A percentile compares a stretch with the other conserved stretches of the same genome.
These are phyloP conservation scores for Pyrenopolyporus hunteri DNA, from an alignment of 495 filamentous ascomycete species.

Conservation along the genomic window DNA sequence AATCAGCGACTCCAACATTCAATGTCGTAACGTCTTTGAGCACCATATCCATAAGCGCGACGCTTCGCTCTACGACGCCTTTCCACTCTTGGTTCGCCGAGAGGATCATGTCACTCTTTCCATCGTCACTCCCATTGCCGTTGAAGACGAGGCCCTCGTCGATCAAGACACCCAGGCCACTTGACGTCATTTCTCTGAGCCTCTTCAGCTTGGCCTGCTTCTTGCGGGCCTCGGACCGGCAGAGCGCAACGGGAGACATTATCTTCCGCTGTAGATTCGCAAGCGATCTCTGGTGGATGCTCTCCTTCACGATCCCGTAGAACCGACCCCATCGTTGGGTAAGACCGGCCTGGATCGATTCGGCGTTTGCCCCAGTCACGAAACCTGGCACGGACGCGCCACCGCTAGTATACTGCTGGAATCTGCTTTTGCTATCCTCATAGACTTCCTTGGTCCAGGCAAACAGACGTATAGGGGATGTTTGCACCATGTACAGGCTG, in stretches of 20 bases:
- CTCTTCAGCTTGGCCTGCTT: slow-evolving; percentile 71
- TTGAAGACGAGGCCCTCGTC: slow-evolving; percentile 76
- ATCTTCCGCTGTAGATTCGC: slow-evolving; percentile 64
- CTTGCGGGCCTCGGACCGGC: slow-evolving; percentile 68
- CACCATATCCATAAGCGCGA: slow-evolving; percentile 81
- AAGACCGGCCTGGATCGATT: slow-evolving; percentile 37
- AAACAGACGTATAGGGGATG: slow-evolving; percentile 74
- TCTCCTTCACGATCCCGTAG: slow-evolving; percentile 77
- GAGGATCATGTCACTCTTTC: slow-evolving; percentile 45
- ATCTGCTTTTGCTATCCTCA: slow-evolving; percentile 57
- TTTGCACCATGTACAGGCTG: slow-evolving; percentile 81
- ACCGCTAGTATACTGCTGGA: slow-evolving; percentile 46
- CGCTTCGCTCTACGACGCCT: slow-evolving; percentile 69
- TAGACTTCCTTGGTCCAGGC: slow-evolving; percentile 68
- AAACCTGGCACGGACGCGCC: not conserved
- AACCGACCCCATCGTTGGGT: slow-evolving; percentile 73
- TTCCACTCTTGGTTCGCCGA: slow-evolving; percentile 70
- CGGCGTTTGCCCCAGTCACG: slow-evolving; percentile 20
- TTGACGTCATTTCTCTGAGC: slow-evolving; percentile 79
- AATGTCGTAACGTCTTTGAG: slow-evolving; percentile 63
- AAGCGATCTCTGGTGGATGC: slow-evolving; percentile 66
- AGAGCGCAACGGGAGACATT: slow-evolving; percentile 72
- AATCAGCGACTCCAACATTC: slow-evolving; percentile 65
- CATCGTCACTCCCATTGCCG: slow-evolving; percentile 41
- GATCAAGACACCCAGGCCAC: slow-evolving; percentile 82